Base-by-base conservation (phyloP, 768 basidiomycete genomes). In the Lenzites betulinus region DNA sequence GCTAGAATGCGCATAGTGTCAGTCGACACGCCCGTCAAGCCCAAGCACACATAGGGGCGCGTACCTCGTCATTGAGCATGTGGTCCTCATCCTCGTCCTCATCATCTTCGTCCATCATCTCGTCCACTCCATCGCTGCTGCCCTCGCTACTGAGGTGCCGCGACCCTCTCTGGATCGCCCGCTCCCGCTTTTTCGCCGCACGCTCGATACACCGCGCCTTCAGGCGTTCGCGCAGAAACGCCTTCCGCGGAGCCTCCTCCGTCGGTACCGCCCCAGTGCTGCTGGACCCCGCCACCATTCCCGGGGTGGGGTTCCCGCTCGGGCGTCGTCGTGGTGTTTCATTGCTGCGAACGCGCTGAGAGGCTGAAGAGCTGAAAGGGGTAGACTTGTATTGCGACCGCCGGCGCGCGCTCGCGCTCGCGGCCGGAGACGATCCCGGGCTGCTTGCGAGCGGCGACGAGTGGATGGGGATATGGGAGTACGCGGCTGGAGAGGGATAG, bases 11-110 rank as follows among this genome's bases (percentile, higher is more conserved):
- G 11, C 22, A 20, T 7, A 20, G 2, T 16, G 22, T 25, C 22
- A 22, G 51, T 50, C 33, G 15, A 23, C 23, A 23, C 35, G 20
- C 36, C 22, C 23, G 38, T 20, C 22, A 1, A 7, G 36, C 6
- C 51, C 5, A 22, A 3, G n/a, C 9, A 20, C 5, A 16, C 35
- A 20, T 26, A 38, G 30, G 41, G 48, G 64, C 57, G 54, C 76
- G 56, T 30, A 83, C 88, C 77, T 88, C 87, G 59, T 88, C 86
- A 59, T 85, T 78, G 78, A 89, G 79, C 26, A 86, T 69, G n/a
- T n/a, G n/a, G n/a, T n/a, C n/a, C 39, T 65, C 74, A 20, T 87
- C 86, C 35, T 83, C 82, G 62, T 86, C 85, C 11, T 83, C 83
- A 7, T 82, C 76, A 15, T 76, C 85, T 48, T 80, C 78, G 8